Evolutionary conservation across 768 basidiomycete genomes (phyloP).

Genomic region (Boletus barrowsii): DNA sequence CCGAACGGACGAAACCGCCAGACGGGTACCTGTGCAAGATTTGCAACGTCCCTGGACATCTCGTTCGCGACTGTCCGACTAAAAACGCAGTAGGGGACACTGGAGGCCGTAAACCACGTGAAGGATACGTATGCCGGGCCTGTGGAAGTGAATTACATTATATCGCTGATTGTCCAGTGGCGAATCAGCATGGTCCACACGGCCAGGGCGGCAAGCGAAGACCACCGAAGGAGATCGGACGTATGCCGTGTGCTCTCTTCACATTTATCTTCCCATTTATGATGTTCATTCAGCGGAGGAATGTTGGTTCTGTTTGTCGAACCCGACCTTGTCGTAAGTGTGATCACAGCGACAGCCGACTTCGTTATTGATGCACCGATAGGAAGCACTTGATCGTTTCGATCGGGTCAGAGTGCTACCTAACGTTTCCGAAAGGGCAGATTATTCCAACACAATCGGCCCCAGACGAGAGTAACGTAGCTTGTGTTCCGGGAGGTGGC

Average conservation of each 20-base stretch:
- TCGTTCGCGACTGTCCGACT: constrained; percentile 86
- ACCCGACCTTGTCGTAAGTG: constrained; percentile 85
- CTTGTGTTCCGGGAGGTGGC: constrained; percentile 85
- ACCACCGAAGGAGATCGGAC: constrained; percentile 75
- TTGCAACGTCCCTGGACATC: constrained; percentile 82
- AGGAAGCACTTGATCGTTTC: constrained; percentile 96
- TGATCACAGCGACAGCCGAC: constrained; percentile 10
- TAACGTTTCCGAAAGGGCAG: constrained; percentile 96
- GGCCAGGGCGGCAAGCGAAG: constrained; percentile 37
- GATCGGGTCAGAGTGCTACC: constrained; percentile 90
- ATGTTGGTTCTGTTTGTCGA: constrained; percentile 98
- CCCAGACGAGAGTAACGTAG: constrained; percentile 36
- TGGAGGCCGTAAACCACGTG: constrained; percentile 75
- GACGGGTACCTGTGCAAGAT: constrained; percentile 87
- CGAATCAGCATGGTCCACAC: constrained; percentile 47
- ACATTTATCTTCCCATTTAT: not conserved
- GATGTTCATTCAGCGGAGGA: constrained; percentile 61
- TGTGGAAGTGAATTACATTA: constrained; percentile 87
- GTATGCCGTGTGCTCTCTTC: constrained; percentile 46
- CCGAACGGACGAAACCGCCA: constrained; percentile 70
- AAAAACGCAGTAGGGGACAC: constrained; percentile 76
- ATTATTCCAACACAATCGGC: constrained; percentile 76
- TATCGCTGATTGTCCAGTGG: constrained; percentile 80
- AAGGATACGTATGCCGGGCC: constrained; percentile 87
- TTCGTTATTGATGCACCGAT: constrained; percentile 4